phyloP scores from a whole-genome alignment of 441 rosid genomes.

The Sinapis alba region DNA sequence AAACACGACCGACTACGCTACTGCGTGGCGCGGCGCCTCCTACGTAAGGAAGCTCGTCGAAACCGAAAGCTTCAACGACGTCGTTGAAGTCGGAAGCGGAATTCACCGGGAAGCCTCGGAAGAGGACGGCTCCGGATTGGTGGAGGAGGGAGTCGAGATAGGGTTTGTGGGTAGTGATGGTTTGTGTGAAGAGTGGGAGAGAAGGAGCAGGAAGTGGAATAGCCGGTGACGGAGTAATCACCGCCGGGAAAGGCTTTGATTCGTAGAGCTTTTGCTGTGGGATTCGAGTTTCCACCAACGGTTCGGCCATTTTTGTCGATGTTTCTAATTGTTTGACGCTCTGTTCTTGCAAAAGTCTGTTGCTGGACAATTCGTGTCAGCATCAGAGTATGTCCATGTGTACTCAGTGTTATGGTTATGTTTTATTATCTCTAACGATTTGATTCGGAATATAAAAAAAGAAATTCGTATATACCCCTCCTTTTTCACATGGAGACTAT shows the following conservation, averaged over 20 bases:
- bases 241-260: slow-evolving; percentile 57
- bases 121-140: slow-evolving; percentile 69
- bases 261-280: slow-evolving; percentile 55
- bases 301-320: slow-evolving; percentile 48
- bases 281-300: slow-evolving; percentile 45
- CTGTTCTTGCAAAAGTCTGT: neutral
- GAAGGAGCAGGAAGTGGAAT: slow-evolving; percentile 34
- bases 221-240: slow-evolving; percentile 45
- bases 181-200: slow-evolving; percentile 35
- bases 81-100: slow-evolving; percentile 77
- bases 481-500: neutral
- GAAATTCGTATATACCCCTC: neutral
- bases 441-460: neutral
- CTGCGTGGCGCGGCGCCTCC: slow-evolving; percentile 89
- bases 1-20: slow-evolving; percentile 84
- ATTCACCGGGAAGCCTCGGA: slow-evolving; percentile 61
- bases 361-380: slow-evolving; percentile 1
- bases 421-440: neutral
- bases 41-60: slow-evolving; percentile 86
- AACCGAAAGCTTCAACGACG: slow-evolving; percentile 81
- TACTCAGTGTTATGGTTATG: neutral
- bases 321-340: neutral
- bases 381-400: neutral
- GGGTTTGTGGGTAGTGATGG: slow-evolving; percentile 49
- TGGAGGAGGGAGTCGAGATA: slow-evolving; percentile 65